Evolutionary conservation across 2,329 filamentous ascomycete genomes (phyloP), one percentile per base, ranked within the genome.

Genomic region (Aspergillus sp.): DNA sequence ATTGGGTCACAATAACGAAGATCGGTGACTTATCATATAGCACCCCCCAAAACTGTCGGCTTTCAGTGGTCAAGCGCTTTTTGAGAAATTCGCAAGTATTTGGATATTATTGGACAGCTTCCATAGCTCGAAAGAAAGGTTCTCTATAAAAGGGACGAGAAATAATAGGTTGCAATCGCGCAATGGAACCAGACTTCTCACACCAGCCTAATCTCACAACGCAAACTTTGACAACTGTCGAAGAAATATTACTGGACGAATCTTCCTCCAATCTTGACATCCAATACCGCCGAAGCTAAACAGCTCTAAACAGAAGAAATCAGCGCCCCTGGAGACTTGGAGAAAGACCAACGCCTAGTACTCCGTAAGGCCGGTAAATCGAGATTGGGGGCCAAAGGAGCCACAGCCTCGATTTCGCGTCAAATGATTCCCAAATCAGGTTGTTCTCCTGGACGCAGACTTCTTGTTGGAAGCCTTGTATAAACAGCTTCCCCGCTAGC

Each of bases 391-490:
- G 50, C 39, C 48, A 12, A 21, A 52, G 27, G 39, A 35, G 23
- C n/a, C 50, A 52, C 50, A 52, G 40, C 40, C 40, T 33, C 49
- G 15, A 35, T 21, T 17, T 37, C 21, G 49, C 50, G 50, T 37
- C 50, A 44, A 52, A 52, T 52, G 50, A 21, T 52, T 52, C 50
- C 50, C 40, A 33, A 52, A 37, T 37, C 4, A 14, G 50, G 40
- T 7, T 12, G 17, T 35, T 27, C 27, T 52, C 50, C 50, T 35
- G 40, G 15, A 31, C 41, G 19, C 31, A 17, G 9, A 19, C 40
- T 12, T 14, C 14, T 14, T 33, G 24, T 19, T 24, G 15, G 23
- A 41, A 14, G 15, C 37, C 35, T 52, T 24, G 15, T 52, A 41
- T 43, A 24, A 24, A 43, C 4, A 8, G 27, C 37, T 41, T n/a